Base-by-base conservation (phyloP, 1,139 yeast genomes). In the Blastobotrys petasosporus region DNA sequence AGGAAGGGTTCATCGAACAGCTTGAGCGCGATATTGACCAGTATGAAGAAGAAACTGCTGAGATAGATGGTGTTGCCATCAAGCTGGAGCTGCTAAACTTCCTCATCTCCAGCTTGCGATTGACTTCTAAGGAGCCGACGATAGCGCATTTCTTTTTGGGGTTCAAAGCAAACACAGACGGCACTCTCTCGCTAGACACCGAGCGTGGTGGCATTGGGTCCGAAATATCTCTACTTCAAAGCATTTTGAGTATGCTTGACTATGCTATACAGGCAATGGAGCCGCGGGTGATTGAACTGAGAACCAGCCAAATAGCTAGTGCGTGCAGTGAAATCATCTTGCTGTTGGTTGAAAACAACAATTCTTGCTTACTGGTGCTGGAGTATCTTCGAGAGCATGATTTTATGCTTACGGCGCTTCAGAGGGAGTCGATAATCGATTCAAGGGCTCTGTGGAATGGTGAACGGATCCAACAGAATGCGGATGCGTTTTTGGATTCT, bases 141-240 rank as follows among this genome's bases (percentile, higher is more conserved):
- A 74, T 83, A 1, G 70, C 90, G 0, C 97, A 88, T 60, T 81
- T 82, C 55, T 63, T 92, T 9, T 71, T 92, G 1, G 97, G 97
- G 0, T 88, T 80, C 59, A 75, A 72, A 45, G 68, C 71, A 29
- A 64, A 67, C 2, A 67, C 67, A 7, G 63, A 65, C 39, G 74
- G 72, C 28, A 60, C 68, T 2, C 53, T 77, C n/a, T 63, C 71
- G 2, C 55, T 69, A 9, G 80, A 77, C 9, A 66, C 67, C 9
- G 62, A 64, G 2, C 52, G 69, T 2, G 72, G 78, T 0, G 79
- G 78, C 17, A 73, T 81, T 42, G 64, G 65, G 1, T 75, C 85
- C 0, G 69, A 65, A 0, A 67, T 70, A 12, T 79, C 90, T 1
- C 63, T 85, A 9, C 70, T 88, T 44, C 72, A 70, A 32, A 69